phyloP scores from a whole-genome alignment of 2,329 filamentous ascomycete genomes.

The Alternaria sp. region DNA sequence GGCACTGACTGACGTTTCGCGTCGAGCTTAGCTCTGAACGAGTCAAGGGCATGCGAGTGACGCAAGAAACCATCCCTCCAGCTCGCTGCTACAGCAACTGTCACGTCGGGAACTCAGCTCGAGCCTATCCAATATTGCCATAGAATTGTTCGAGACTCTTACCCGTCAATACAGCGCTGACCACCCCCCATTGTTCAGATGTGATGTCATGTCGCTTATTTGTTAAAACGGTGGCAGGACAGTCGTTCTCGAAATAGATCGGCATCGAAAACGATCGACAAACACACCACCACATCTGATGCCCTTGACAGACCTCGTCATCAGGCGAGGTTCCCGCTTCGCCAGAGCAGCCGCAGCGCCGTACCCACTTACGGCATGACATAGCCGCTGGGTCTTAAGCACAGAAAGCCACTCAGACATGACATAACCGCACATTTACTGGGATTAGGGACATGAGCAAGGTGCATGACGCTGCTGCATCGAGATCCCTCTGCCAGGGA shows the following conservation, averaged over 20 bases:
- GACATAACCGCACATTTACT: conserved; percentile 8
- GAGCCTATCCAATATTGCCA: background rate
- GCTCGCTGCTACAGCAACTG: background rate
- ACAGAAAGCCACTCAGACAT: background rate
- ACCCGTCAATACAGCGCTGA: conserved; percentile 1
- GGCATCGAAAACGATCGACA: conserved; percentile 11
- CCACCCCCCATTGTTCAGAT: background rate
- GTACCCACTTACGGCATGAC: conserved; percentile 1
- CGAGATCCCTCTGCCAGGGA: conserved; percentile 1
- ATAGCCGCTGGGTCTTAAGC: conserved; percentile 2
- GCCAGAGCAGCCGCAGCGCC: conserved; percentile 2
- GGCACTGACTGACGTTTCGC: background rate
- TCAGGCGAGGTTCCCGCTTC: conserved; percentile 10
- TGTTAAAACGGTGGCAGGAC: background rate
- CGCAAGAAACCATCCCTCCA: background rate
- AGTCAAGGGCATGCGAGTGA: background rate
- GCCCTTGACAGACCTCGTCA: conserved; percentile 3
- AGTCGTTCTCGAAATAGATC: conserved; percentile 9
- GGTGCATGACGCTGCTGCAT: conserved; percentile 6
- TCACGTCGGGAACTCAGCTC: background rate
- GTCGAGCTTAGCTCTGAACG: background rate
- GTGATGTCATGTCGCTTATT: conserved; percentile 13
- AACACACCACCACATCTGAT: conserved; percentile 1
- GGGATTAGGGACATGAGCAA: background rate
- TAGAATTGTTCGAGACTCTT: background rate